Evolutionary conservation across 345 rosid genomes (phyloP).

Genomic region (Syzygium jambos): DNA sequence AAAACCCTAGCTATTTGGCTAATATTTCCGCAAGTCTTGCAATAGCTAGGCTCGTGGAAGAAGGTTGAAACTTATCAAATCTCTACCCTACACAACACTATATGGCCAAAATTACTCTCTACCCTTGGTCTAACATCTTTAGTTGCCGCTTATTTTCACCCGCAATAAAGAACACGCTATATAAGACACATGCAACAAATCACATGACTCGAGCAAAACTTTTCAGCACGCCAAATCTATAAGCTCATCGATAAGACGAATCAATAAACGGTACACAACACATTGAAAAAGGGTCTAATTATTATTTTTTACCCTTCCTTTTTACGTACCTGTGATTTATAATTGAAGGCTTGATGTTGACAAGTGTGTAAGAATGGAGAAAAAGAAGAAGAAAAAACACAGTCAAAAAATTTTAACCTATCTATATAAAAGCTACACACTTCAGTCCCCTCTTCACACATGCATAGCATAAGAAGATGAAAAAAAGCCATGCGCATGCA

Average conservation of each 20-base stretch:
- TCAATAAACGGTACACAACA: not conserved
- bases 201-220: not conserved
- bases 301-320: too few relatives aligned
- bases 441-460: not conserved
- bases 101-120: not conserved
- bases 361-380: not conserved
- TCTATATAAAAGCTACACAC: not conserved
- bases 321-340: not conserved
- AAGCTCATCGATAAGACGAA: not conserved
- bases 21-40: not conserved
- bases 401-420: not conserved
- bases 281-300: not conserved
- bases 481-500: not conserved
- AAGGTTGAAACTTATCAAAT: not conserved
- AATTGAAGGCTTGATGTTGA: not conserved
- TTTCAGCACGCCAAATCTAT: not conserved
- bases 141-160: not conserved
- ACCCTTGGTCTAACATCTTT: not conserved
- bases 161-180: not conserved
- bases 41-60: not conserved
- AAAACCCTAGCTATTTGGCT: not conserved
- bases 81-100: not conserved
- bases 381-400: not conserved
- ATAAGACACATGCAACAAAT: not conserved
- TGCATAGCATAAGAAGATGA: not conserved